A percentile compares a stretch with the other conserved stretches of the same genome.
phyloP scores from a whole-genome alignment of 306 rosid genomes.

The Begonia fuchsioides region DNA sequence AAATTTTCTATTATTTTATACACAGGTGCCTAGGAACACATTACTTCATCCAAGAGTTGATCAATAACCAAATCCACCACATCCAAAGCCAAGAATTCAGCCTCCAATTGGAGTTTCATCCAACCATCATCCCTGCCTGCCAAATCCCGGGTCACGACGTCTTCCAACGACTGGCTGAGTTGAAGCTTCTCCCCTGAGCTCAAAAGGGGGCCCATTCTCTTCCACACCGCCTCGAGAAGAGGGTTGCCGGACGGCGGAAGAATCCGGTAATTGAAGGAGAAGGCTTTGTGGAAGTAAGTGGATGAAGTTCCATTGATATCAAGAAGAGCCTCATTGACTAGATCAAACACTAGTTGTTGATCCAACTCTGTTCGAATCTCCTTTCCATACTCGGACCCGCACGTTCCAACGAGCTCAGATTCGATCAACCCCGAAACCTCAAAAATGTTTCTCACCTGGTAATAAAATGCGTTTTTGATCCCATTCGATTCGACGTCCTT shows the following conservation, averaged over 20 bases:
- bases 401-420: slow-evolving; percentile 23
- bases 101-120: slow-evolving; percentile 66
- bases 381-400: slow-evolving; percentile 10
- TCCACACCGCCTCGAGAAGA: slow-evolving; percentile 46
- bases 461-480: slow-evolving; percentile 21
- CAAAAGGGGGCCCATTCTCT: slow-evolving; percentile 18
- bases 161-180: slow-evolving; percentile 56
- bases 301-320: slow-evolving; percentile 42
- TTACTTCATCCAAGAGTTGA: slow-evolving; percentile 59
- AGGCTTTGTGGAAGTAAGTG: slow-evolving; percentile 41
- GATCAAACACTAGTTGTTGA: slow-evolving; percentile 50
- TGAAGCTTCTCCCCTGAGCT: slow-evolving; percentile 50
- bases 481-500: slow-evolving; percentile 9
- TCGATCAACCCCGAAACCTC: slow-evolving; percentile 45
- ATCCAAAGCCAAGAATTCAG: slow-evolving; percentile 54
- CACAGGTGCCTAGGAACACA: slow-evolving; percentile 6
- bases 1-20: too few species aligned
- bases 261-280: slow-evolving; percentile 27
- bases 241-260: slow-evolving; percentile 39
- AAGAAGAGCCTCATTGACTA: slow-evolving; percentile 43
- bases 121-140: slow-evolving; percentile 36
- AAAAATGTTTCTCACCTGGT: slow-evolving; percentile 41
- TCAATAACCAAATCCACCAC: slow-evolving; percentile 60
- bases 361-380: slow-evolving; percentile 21
- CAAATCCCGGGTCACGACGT: slow-evolving; percentile 55